Conservation (phyloP, 2,329 filamentous ascomycete genomes). For the Emmonsiellopsis sp. region DNA sequence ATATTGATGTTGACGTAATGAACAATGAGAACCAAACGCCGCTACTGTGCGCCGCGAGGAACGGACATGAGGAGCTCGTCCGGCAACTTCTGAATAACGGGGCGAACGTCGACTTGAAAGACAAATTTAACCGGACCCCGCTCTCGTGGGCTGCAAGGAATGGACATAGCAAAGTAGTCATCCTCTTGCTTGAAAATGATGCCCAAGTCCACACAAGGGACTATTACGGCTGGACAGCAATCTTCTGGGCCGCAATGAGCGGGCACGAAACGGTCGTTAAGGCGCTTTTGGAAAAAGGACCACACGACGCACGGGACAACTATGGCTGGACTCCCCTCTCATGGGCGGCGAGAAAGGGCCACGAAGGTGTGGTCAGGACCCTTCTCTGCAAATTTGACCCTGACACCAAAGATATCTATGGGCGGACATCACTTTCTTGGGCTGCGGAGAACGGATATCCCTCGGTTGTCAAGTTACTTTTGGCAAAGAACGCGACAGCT, state of each 20-base stretch:
- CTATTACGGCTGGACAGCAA: background rate
- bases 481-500: background rate
- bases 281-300: background rate
- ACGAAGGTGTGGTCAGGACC: background rate
- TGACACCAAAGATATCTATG: background rate
- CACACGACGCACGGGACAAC: background rate
- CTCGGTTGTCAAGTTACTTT: background rate
- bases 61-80: background rate
- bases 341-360: background rate
- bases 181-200: background rate
- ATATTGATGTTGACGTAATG: background rate
- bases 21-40: slow-evolving; percentile 3
- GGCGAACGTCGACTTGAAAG: background rate
- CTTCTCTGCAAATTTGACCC: background rate
- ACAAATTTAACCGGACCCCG: slow-evolving; percentile 1
- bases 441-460: background rate
- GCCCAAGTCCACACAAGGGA: background rate
- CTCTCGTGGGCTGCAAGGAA: background rate
- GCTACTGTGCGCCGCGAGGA: background rate
- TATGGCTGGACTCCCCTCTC: background rate
- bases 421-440: background rate
- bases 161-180: background rate
- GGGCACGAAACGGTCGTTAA: background rate
- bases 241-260: background rate
- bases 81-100: background rate